A percentile compares a stretch with the other conserved stretches of the same genome.
These are phyloP conservation scores for Rhodomyrtus tomentosa DNA, from an alignment of 345 rosid genomes.

Conservation along the genomic window DNA sequence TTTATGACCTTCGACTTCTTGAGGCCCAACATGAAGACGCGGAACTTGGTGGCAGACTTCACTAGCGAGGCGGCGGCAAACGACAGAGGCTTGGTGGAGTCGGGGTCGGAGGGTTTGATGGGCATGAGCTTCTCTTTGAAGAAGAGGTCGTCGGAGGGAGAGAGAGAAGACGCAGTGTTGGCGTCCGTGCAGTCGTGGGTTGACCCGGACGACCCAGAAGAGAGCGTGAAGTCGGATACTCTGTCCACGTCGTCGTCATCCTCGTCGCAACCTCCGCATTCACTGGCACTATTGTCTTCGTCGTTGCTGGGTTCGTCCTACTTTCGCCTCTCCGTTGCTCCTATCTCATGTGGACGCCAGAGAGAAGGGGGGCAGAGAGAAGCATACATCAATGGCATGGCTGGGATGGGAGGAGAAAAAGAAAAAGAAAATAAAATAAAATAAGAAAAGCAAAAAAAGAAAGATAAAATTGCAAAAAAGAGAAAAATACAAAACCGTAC, in stretches of 20 bases:
- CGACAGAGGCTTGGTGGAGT: slow-evolving; percentile 22
- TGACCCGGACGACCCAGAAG: slow-evolving; percentile 31
- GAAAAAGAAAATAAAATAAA: too few relatives aligned
- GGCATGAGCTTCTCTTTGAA: slow-evolving; percentile 64
- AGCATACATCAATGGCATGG: too few relatives aligned
- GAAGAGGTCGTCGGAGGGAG: slow-evolving; percentile 72
- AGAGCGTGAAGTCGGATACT: slow-evolving; percentile 54
- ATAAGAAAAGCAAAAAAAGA: too few relatives aligned
- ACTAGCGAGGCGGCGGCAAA: slow-evolving; percentile 44
- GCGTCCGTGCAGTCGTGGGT: slow-evolving; percentile 41
- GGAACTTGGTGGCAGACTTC: slow-evolving; percentile 79
- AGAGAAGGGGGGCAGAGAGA: too few relatives aligned
- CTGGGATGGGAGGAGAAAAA: too few relatives aligned
- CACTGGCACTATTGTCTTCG: slow-evolving; percentile 5
- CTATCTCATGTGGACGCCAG: too few relatives aligned
- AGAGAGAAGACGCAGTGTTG: slow-evolving; percentile 15
- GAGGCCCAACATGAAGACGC: slow-evolving; percentile 61
- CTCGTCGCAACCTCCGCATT: slow-evolving; percentile 7
- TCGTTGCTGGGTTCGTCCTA: background rate
- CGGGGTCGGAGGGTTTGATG: slow-evolving; percentile 30
- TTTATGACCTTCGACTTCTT: slow-evolving; percentile 33
- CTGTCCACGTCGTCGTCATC: slow-evolving; percentile 18
- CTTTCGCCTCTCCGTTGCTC: background rate
- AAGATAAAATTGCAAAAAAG: too few relatives aligned
- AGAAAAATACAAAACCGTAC: too few relatives aligned